A percentile compares a stretch with the other conserved stretches of the same genome.
Conservation (phyloP, 176 grass and related monocot species). For the Hordeum marinum region DNA sequence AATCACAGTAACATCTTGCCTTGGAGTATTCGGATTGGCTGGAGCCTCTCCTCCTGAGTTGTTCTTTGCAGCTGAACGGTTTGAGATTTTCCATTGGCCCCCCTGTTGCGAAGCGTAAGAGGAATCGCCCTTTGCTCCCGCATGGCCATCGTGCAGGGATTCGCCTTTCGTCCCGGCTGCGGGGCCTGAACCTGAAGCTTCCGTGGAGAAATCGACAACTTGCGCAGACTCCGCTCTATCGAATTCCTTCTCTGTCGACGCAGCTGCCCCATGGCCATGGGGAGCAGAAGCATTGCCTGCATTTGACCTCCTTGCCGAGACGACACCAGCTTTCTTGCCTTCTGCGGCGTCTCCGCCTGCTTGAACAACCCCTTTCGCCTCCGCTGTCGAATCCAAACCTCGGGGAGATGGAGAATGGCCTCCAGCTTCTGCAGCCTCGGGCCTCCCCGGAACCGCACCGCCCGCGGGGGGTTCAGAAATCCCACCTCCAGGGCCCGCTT, state of each 20-base stretch:
- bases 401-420: conserved; percentile 4
- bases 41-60: neutral
- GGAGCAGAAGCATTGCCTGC: neutral
- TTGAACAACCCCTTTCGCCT: neutral
- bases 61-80: conserved; percentile 8
- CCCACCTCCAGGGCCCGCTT: neutral
- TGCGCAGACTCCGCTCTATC: neutral
- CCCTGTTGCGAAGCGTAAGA: conserved; percentile 17
- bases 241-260: conserved; percentile 9
- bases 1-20: neutral
- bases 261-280: neutral
- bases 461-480: neutral
- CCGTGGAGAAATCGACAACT: conserved; percentile 3
- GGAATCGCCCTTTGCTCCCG: conserved; percentile 4
- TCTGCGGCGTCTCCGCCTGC: neutral
- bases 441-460: conserved; percentile 9
- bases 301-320: neutral
- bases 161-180: neutral
- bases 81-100: neutral
- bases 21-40: neutral
- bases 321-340: neutral
- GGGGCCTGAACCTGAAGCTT: conserved; percentile 36
- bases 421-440: conserved; percentile 11
- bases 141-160: neutral
- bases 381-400: neutral